phyloP scores from a whole-genome alignment of 2,329 filamentous ascomycete genomes.

The Aspergillus japonicus region DNA sequence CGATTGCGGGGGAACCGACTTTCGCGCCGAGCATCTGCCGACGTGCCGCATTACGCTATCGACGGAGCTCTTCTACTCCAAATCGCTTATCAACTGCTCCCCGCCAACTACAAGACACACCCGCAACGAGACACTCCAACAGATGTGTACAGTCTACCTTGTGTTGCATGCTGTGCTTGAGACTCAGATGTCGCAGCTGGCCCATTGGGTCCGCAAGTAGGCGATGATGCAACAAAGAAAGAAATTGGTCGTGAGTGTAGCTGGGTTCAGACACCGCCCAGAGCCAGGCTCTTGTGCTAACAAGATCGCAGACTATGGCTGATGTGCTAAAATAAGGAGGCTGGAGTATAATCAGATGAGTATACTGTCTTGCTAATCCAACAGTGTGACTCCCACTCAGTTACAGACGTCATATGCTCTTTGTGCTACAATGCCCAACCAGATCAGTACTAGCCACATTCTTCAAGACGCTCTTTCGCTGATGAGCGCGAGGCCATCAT shows the following conservation, averaged over 20 bases:
- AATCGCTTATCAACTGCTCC: not conserved
- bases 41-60: no score
- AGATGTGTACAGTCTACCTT: no score
- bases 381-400: no score
- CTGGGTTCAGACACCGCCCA: not conserved
- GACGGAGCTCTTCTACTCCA: no score
- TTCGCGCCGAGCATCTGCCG: not conserved
- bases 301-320: not conserved
- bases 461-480: not conserved
- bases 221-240: not conserved
- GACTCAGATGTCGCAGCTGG: no score
- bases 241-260: not conserved
- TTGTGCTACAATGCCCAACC: not conserved
- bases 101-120: not conserved
- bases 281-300: not conserved
- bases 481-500: not conserved
- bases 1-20: not conserved
- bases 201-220: not conserved
- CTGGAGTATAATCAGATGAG: no score
- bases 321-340: no score
- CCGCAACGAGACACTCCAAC: no score
- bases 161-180: no score
- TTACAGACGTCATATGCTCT: not conserved
- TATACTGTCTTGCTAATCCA: no score
- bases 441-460: not conserved